Evolutionary conservation across 2,329 filamentous ascomycete species (phyloP), one percentile per base, ranked within the genome.

Genomic region (Trichothecium sympodiale): DNA sequence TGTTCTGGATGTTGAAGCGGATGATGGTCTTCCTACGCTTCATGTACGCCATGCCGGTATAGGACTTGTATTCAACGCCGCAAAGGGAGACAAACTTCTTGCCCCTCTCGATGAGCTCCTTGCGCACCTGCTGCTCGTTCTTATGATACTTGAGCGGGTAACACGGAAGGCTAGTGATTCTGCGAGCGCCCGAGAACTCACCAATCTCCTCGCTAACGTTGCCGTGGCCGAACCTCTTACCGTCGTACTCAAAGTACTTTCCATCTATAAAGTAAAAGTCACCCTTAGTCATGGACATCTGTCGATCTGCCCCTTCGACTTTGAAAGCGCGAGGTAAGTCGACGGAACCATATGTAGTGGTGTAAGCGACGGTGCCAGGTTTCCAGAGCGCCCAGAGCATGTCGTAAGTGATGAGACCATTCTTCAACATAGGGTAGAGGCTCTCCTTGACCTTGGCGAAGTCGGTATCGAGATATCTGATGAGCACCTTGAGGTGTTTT

Each of bases 311-410:
- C 43, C 78, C 72, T 40, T 89, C 83, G 2, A 89, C 77, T 53
- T 83, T 87, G 69, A 93, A 89, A 8, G 82, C 81, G 13, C 84
- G 74, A 2, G 85, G 83, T 47, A 91, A 79, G 28, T 89, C 83
- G 12, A 68, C 61, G 26, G 75, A 77, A 3, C 82, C 82, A 43
- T 94, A 94, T 0, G 83, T 89, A 0, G 76, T 74, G 0, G 80
- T 76, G 52, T 81, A 89, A 1, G 77, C 80, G 15, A 94, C 72
- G 0, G 83, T 86, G 47, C 86, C 83, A 0, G 87, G 87, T 50
- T 91, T 93, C 71, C 83, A 93, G 4, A 94, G 61, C 0, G 86
- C 85, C 87, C 87, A 94, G 1, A 93, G 64, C 3, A 93, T 69
- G 38, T 94, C 85, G 46, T 88, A 94, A 0, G 85, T 93, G 52